Base-by-base conservation (phyloP, 2,329 filamentous ascomycete species). In the Mycosphaerella arachidis region DNA sequence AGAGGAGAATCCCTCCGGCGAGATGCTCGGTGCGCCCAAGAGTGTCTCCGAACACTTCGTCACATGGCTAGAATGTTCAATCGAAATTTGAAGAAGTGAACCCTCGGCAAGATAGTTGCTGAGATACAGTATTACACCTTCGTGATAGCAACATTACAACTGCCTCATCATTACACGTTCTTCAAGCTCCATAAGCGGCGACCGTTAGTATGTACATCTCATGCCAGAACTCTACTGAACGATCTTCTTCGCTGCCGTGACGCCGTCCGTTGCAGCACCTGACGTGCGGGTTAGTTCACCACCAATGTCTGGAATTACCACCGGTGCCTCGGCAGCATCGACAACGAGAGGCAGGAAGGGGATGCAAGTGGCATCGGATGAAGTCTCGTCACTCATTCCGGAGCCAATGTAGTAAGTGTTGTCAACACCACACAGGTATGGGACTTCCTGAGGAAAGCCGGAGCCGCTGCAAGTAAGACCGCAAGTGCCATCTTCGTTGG, bases 401-500 rank as follows among this genome's bases (percentile, higher is more conserved):
- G 40, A 27, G 20, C 55, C 55, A 12, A 57, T 46, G 48, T 51
- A 51, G 35, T 27, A 57, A 4, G 48, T 27, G 3, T 57, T 57
- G 9, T 24, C 20, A 3, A 51, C 1, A 8, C 55, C 55, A 35
- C 55, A 57, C 9, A 40, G 6, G 16, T 52, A 46, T 29, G 45
- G 48, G 5, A 18, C 16, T 8, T 18, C 9, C 12, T 8, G 31
- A 57, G 24, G 9, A 40, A 31, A 30, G 27, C 12, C 10, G 55
- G 55, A 9, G 29, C 24, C 30, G 43, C 10, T 51, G 45, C 31
- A 29, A 7, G 9, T 27, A 27, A 43, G 37, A 43, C 37, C 37
- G 37, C 37, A 43, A n/a, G 37, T 43, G 37, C 24, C 55, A 52
- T 27, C 40, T 18, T 24, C 20, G 29, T 40, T 43, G 24, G 9